Base-by-base conservation (phyloP, 805 yeast genomes). In the Yarrowia porcina region DNA sequence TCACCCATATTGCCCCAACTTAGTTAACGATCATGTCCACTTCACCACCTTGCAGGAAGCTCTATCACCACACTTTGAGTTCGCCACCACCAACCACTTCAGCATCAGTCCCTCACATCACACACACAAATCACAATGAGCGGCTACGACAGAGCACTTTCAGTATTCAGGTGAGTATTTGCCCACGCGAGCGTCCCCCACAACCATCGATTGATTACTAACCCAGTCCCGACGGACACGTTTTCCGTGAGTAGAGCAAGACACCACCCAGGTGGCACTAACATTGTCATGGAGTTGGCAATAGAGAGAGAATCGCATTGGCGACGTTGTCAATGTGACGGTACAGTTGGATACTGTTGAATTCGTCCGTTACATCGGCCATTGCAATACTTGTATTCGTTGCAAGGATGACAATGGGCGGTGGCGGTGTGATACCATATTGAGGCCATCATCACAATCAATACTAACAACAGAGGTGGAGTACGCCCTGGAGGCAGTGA, bases 91-190 rank as follows among this genome's bases (percentile, higher is more conserved):
- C 49, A 21, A 33, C 30, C 39, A 33, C 41, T 30, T 33, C 59
- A 52, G 38, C 56, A 49, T 33, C 56, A 47, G 30, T 52, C 59
- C 32, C 59, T 52, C 44, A 50, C 57, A 32, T 35, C 59, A 44
- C 63, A 44, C 25, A 32, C 32, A 32, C 42, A 45, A 17, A 42
- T 17, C 44, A 59, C 63, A 49, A 93, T 93, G 99, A 90, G 97
- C 82, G 98, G 99, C 66, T 93, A 93, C 96, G 99, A 93, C 77
- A 86, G 98, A 83, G 99, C 99, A 64, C 83, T 93, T 71, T 92
- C 97, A 66, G 96, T 93, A 75, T 93, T 93, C 79, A 90, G 97
- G 87, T 88, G 83, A 69, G 92, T 21, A 33, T 33, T 21, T 9
- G 20, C 27, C 17, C 61, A n/a, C 52, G 20, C 21, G 9, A 4